Conservation (phyloP, 1,284 basidiomycete genomes). For the Austropuccinia psidii region DNA sequence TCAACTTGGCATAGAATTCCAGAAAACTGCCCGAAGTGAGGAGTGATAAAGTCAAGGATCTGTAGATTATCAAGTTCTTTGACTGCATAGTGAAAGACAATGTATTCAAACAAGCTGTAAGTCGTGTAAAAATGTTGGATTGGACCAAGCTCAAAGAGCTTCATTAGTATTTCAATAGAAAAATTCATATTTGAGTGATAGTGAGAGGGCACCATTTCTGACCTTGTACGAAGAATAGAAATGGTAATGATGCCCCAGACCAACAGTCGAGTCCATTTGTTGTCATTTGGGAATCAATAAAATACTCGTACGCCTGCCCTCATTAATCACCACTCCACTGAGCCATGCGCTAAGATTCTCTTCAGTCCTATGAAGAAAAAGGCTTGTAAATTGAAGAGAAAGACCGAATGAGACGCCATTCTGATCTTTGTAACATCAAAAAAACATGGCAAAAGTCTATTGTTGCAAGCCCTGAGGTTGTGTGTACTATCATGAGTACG, state of each 20-base stretch:
- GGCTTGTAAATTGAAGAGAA: no score
- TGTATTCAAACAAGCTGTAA: constrained; percentile 21
- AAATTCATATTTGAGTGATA: not conserved
- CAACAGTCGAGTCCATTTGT: not conserved
- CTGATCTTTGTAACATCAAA: no score
- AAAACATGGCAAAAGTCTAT: no score
- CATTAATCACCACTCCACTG: constrained; percentile 31
- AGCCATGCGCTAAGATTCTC: constrained; percentile 21
- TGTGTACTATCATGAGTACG: no score
- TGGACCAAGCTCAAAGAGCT: no score
- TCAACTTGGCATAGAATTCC: not conserved
- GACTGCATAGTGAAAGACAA: constrained; percentile 19
- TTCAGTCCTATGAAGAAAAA: constrained; percentile 17
- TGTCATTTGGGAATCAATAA: constrained; percentile 31
- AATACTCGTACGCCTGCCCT: constrained; percentile 31
- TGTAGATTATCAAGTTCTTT: constrained; percentile 8
- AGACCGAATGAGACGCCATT: no score
- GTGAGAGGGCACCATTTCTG: not conserved
- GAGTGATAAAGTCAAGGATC: not conserved
- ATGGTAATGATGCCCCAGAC: not conserved
- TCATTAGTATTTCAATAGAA: not conserved
- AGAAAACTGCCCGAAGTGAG: constrained; percentile 8
- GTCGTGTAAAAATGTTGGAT: not conserved
- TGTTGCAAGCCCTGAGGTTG: no score
- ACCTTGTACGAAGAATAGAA: constrained; percentile 21